Percentiles rank a stretch among this genome's conserved stretches.
Evolutionary conservation across 768 basidiomycete genomes (phyloP).

Genomic region (Macrolepiota fuliginosa): DNA sequence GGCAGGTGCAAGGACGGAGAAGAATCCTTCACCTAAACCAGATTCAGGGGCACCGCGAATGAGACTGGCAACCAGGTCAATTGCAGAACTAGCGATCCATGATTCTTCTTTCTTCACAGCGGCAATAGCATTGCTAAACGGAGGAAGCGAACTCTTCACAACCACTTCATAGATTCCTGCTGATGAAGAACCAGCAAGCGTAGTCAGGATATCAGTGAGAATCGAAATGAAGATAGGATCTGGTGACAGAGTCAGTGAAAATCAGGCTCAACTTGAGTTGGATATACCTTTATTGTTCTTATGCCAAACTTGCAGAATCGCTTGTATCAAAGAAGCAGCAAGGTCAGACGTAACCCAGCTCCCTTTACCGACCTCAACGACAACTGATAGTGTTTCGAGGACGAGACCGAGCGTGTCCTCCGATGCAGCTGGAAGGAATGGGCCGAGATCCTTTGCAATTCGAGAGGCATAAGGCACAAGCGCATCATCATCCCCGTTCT

Average conservation of each 20-base stretch:
- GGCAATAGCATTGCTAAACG: constrained; percentile 63
- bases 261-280: background rate
- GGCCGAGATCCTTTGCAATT: constrained; percentile 79
- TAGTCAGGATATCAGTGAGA: constrained; percentile 74
- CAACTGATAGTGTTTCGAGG: constrained; percentile 79
- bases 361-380: constrained; percentile 70
- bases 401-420: constrained; percentile 90
- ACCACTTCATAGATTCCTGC: constrained; percentile 68
- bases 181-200: constrained; percentile 61
- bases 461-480: constrained; percentile 65
- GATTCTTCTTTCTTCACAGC: constrained; percentile 59
- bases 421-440: constrained; percentile 74
- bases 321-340: constrained; percentile 61
- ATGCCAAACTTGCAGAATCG: constrained; percentile 78
- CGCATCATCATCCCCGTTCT: constrained; percentile 57
- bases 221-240: constrained; percentile 91
- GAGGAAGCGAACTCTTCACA: constrained; percentile 70
- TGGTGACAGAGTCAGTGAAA: constrained; percentile 14
- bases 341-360: constrained; percentile 71
- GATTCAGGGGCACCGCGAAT: constrained; percentile 60
- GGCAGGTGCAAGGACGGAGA: constrained; percentile 68
- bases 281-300: constrained; percentile 78
- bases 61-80: constrained; percentile 78
- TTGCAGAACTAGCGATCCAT: constrained; percentile 75
- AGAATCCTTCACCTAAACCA: constrained; percentile 79